Evolutionary conservation across 2,329 filamentous ascomycete species (phyloP), one percentile per base, ranked within the genome.

Genomic region (Trichoderma koningiopsis): DNA sequence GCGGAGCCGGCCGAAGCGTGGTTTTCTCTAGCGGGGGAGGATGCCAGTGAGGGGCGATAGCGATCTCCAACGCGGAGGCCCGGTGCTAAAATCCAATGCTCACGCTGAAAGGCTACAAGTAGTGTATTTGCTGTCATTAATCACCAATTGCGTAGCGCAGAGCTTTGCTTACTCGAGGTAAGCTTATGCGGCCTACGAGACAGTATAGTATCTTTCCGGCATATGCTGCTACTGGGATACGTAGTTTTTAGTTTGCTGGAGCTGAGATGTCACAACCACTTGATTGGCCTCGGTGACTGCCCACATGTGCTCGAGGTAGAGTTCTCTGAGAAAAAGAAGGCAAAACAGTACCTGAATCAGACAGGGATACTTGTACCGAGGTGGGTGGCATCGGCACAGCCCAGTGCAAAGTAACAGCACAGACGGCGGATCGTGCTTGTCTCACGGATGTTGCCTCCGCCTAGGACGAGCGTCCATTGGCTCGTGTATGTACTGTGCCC

Each of bases 1-100:
- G 68, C 77, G 77, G 77, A 79, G 77, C 77, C 76, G 77, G 77
- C 77, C 77, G 77, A 77, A 79, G 77, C 77, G 63, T 11, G 57
- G 19, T 27, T 58, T 29, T 75, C 76, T 29, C 27, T 53, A 47
- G 77, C 76, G 77, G 77, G 19, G n/a, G 37, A 19, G 7, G 7
- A 8, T 43, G 40, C 37, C 37, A 35, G 5, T 61, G 53, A 56
- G 24, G 57, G 29, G 40, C 24, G 27, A 31, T 29, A 37, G 49
- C 61, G 61, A 64, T 65, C 62, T 56, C 7, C 37, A 19, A 43
- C 7, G n/a, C 13, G 62, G 31, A 14, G 27, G n/a, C 19, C 16
- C 5, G 37, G 37, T 16, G 37, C 37, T 40, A 37, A 19, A 40
- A 43, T 7, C 16, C 14, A 16, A 43, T 43, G 37, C 37, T 16